Conservation (phyloP, 176 grass and related monocot species). For the Ensete ventricosum region DNA sequence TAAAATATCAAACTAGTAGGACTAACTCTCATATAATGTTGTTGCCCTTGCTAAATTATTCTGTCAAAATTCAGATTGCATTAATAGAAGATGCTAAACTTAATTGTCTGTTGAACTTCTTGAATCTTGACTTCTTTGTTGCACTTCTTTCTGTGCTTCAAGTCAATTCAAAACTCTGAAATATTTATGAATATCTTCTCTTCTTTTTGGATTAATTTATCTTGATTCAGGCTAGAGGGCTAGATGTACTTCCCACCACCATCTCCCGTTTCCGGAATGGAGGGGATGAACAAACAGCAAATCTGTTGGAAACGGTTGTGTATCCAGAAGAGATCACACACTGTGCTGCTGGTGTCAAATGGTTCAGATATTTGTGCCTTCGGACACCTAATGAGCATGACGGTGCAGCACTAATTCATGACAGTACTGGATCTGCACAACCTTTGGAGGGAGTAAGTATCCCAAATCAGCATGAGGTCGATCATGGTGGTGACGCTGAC, state of each 20-base stretch:
- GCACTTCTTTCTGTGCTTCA: neutral
- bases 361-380: constrained; percentile 76
- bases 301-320: constrained; percentile 56
- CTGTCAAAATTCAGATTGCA: neutral
- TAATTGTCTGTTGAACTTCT: neutral
- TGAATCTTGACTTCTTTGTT: neutral
- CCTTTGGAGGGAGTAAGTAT: constrained; percentile 4
- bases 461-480: neutral
- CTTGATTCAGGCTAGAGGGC: constrained; percentile 55
- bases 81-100: neutral
- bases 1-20: no score
- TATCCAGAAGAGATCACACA: constrained; percentile 93
- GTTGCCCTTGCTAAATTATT: no score
- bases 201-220: neutral
- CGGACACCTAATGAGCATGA: constrained; percentile 8
- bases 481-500: neutral
- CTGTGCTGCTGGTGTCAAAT: constrained; percentile 70
- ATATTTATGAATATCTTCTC: neutral
- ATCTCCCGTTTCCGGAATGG: constrained; percentile 72
- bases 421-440: constrained; percentile 6
- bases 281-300: constrained; percentile 70
- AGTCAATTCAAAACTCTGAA: neutral
- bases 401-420: constrained; percentile 8
- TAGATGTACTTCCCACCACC: constrained; percentile 88
- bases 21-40: no score